Base-by-base conservation (phyloP, 495 filamentous ascomycete species). In the Trypethelium eluteriae region DNA sequence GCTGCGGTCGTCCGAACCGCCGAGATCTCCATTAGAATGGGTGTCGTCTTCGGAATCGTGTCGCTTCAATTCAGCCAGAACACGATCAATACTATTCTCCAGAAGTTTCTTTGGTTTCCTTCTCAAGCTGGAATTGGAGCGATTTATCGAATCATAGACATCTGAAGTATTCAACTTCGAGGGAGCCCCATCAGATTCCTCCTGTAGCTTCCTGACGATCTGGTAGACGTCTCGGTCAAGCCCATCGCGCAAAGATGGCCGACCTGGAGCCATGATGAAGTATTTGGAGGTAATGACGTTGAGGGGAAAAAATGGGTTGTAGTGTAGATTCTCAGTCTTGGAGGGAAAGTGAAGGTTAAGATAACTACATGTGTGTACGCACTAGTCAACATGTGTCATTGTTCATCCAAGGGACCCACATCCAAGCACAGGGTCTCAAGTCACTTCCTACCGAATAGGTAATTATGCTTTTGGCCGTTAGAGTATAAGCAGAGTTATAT, bases 31-130 rank as follows among this genome's bases (percentile, higher is more conserved):
- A 11, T 81, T 82, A 32, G 72, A 62, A 74, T 82, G 80, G n/a
- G 82, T 84, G 66, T 82, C 80, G 36, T 81, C 78, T 63, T 81
- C 81, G 68, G 73, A 56, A 61, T 79, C 71, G 65, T 95, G 90
- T 67, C 86, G 82, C 62, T 84, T 85, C 11, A 96, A 73, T 14
- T 93, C 85, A 34, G 85, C 85, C 38, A 98, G 79, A 2, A 95
- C 90, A 32, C 91, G 81, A 72, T 96, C 92, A 69, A 98, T 89
- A 59, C 90, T 89, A 70, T 92, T 88, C 74, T 96, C 89, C 14
- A 98, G 77, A 14, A 87, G 79, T 64, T 84, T 85, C 76, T 94
- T 96, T 6, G 88, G 90, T 69, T 87, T 87, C 14, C 92, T 81
- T 57, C 89, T 90, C 46, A 96, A 74, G 67, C 86, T 89, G 1